Percentiles rank a stretch among this genome's conserved stretches.
Conservation (phyloP, 345 rosid genomes). For the Brassica rapa region DNA sequence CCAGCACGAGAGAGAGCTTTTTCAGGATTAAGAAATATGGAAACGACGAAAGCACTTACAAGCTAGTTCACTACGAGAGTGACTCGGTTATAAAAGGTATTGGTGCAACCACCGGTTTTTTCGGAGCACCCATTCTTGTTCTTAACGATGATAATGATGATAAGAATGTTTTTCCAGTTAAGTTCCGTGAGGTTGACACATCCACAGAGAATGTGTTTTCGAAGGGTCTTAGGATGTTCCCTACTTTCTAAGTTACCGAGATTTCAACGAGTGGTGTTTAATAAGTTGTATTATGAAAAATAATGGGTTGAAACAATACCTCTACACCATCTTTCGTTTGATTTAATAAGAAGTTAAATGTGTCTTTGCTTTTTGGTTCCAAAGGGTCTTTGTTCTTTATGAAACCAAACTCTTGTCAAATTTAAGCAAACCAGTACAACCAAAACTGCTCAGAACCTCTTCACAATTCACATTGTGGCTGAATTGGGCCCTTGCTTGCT, state of each 20-base stretch:
- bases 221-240: constrained; percentile 26
- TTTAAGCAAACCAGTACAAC: background rate
- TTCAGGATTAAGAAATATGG: constrained; percentile 32
- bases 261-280: background rate
- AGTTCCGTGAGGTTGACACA: constrained; percentile 29
- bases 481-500: background rate
- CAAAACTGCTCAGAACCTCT: background rate
- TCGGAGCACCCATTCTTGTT: constrained; percentile 12
- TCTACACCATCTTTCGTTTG: background rate
- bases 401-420: background rate
- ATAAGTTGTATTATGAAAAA: constrained; percentile 9
- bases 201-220: constrained; percentile 6
- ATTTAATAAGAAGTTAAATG: background rate
- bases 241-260: background rate
- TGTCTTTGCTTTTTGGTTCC: background rate
- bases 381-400: background rate
- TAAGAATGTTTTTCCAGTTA: constrained; percentile 18
- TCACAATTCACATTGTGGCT: background rate
- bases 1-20: background rate
- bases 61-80: constrained; percentile 18
- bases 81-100: background rate
- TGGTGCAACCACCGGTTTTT: background rate
- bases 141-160: constrained; percentile 24
- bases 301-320: constrained; percentile 16
- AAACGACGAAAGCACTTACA: constrained; percentile 6